phyloP scores from a whole-genome alignment of 768 basidiomycete species.

The Hericium erinaceus region DNA sequence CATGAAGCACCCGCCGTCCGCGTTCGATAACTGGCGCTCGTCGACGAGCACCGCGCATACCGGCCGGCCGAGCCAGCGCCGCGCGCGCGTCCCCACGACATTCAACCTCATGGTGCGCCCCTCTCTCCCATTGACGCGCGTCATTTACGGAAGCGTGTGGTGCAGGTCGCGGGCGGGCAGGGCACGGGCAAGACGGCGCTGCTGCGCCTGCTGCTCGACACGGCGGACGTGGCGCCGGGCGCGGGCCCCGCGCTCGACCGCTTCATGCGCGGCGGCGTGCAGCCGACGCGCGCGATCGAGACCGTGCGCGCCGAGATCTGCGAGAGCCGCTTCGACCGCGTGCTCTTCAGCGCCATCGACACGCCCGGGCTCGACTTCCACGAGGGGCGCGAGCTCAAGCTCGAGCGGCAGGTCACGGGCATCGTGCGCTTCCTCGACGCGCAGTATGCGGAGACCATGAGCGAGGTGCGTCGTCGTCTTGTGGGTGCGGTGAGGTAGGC shows the following conservation, averaged over 20 bases:
- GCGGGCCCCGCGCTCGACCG: slow-evolving; percentile 59
- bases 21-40: slow-evolving; percentile 50
- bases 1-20: slow-evolving; percentile 50
- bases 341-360: slow-evolving; percentile 74
- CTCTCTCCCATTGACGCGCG: not conserved
- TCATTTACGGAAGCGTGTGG: not conserved
- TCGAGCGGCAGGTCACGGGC: slow-evolving; percentile 69
- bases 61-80: slow-evolving; percentile 51
- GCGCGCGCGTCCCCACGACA: slow-evolving; percentile 58
- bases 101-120: slow-evolving; percentile 77
- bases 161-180: slow-evolving; percentile 68
- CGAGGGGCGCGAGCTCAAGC: slow-evolving; percentile 61
- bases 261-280: slow-evolving; percentile 54
- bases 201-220: slow-evolving; percentile 71
- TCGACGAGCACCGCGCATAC: slow-evolving; percentile 22
- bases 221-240: slow-evolving; percentile 70
- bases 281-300: slow-evolving; percentile 53
- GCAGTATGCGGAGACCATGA: slow-evolving; percentile 82
- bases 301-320: slow-evolving; percentile 72
- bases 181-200: slow-evolving; percentile 84
- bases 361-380: slow-evolving; percentile 78
- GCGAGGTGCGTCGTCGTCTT: slow-evolving; percentile 44
- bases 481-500: not conserved
- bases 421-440: slow-evolving; percentile 73
- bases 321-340: slow-evolving; percentile 74